Base-by-base conservation (phyloP, 352 stramenopile genomes). In the Pythium oligandrum region DNA sequence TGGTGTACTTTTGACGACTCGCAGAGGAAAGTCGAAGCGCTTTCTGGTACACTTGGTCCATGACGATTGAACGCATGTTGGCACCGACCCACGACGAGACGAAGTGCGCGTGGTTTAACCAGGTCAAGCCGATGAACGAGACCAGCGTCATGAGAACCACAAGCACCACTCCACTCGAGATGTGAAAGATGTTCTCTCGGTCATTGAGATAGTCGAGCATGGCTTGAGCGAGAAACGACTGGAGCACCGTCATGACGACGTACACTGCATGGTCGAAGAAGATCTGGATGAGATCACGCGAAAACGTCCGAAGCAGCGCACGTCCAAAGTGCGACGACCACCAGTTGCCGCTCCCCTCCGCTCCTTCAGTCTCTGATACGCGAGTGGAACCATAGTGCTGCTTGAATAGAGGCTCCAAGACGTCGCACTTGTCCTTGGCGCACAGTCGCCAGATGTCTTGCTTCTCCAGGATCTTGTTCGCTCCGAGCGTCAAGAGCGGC, bases 41-140 rank as follows among this genome's bases (percentile, higher is more conserved):
- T 48, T 77, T 77, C 34, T 70, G 64, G 53, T 71, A 77, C n/a
- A 77, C 68, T 7, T 39, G 51, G 53, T 77, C 59, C 68, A 77
- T 73, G 38, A 73, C 42, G 11, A 71, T 60, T 7, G 53, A 62
- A 44, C 66, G 64, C 52, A 67, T 64, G 56, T 77, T 77, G 53
- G 55, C 53, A 38, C 68, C 64, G 34, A 71, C 59, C 31, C 68
- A 57, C 0, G 51, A 61, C 10, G 63, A 62, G 32, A 66, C 44
- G 46, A 65, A 70, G 44, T 68, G 63, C 12, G 61, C 59, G 59
- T 61, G 67, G 52, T 74, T 66, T 26, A 71, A 53, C 34, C 57
- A 52, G 48, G 61, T 71, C 39, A 73, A 61, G 17, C 56, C 49
- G 2, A 71, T 44, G 31, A 77, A 62, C 56, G 68, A 77, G 3